A percentile compares a stretch with the other conserved stretches of the same genome.
Evolutionary conservation across 1,284 basidiomycete species (phyloP).

Genomic region (Pholiota adiposa): DNA sequence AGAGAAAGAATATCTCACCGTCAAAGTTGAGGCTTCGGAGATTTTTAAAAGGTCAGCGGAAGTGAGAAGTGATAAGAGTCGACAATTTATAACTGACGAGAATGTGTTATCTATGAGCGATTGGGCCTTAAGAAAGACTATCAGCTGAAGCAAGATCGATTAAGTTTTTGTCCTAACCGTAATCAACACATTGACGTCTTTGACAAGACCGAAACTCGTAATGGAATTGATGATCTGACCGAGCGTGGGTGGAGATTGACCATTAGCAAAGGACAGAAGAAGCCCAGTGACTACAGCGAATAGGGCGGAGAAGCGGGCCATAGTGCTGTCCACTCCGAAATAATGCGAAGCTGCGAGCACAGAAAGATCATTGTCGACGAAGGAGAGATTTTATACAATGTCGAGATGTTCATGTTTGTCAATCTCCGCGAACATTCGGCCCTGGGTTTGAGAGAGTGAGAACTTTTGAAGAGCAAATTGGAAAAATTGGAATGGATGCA

Average conservation of each 20-base stretch:
- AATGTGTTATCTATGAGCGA: slow-evolving; percentile 10
- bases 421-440: background rate
- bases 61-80: too few relatives aligned
- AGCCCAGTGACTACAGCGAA: background rate
- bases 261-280: background rate
- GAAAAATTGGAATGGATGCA: background rate
- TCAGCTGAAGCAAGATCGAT: background rate
- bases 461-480: too few relatives aligned
- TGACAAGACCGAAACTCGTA: slow-evolving; percentile 38
- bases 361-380: background rate
- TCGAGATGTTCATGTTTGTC: background rate
- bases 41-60: background rate
- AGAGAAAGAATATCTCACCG: slow-evolving; percentile 23
- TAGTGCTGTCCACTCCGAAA: background rate
- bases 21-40: slow-evolving; percentile 32
- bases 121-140: background rate
- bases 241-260: background rate
- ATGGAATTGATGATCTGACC: slow-evolving; percentile 39
- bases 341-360: background rate
- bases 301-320: background rate
- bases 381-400: background rate
- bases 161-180: slow-evolving; percentile 32
- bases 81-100: background rate
- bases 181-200: slow-evolving; percentile 40
- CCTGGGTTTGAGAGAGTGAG: background rate